A percentile compares a stretch with the other conserved stretches of the same genome.
These are phyloP conservation scores for Pelomyxa schiedti DNA, from an alignment of 78 protist species.

Conservation along the genomic window DNA sequence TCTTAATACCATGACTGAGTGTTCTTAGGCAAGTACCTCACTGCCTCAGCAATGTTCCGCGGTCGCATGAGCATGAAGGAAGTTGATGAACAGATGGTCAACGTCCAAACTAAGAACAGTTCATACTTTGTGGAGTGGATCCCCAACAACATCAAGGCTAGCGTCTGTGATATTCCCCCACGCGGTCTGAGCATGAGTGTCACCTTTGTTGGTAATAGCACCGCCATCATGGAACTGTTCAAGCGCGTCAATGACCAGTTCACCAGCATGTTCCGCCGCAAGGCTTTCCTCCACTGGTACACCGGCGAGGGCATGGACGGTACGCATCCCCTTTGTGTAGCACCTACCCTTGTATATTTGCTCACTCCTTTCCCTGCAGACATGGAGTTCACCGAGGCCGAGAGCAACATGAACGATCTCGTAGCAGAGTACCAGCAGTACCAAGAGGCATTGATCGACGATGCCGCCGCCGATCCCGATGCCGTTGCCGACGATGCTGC, in stretches of 20 bases:
- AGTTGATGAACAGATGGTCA: conserved; percentile 86
- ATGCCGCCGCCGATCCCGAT: conserved; percentile 8
- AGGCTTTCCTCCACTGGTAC: conserved; percentile 95
- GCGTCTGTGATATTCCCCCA: conserved; percentile 88
- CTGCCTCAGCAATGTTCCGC: conserved; percentile 73
- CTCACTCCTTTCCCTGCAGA: no score
- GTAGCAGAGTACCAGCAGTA: conserved; percentile 96
- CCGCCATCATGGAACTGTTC: conserved; percentile 89
- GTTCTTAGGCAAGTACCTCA: no score
- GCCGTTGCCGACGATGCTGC: background rate
- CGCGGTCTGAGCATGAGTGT: conserved; percentile 81
- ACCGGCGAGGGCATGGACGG: conserved; percentile 95
- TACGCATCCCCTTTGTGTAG: no score
- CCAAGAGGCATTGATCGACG: conserved; percentile 47
- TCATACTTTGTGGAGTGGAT: conserved; percentile 93
- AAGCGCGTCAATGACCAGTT: conserved; percentile 86
- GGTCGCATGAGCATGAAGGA: conserved; percentile 85
- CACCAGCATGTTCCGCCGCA: conserved; percentile 87
- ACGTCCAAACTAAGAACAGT: conserved; percentile 74
- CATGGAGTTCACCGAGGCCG: conserved; percentile 98
- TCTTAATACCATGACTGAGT: no score
- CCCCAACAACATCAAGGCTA: conserved; percentile 91
- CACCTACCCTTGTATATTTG: no score
- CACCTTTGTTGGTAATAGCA: conserved; percentile 85
- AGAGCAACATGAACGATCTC: conserved; percentile 94